Evolutionary conservation across 805 yeast genomes (phyloP), one percentile per base, ranked within the genome.

Genomic region (Komagataella ulmi): DNA sequence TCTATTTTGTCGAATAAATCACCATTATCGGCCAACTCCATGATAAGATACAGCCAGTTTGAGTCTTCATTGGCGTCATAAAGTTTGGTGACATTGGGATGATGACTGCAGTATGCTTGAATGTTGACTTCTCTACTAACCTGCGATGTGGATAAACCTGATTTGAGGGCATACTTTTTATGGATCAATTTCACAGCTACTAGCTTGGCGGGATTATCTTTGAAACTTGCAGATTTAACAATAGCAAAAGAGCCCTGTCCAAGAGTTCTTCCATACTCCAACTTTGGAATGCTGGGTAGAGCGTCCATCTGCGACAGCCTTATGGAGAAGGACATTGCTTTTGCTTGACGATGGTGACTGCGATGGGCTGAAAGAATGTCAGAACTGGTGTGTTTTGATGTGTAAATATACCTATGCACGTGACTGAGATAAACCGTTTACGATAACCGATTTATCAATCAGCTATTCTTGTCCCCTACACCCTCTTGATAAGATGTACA

Each of bases 1-100:
- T 83, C 88, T 54, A 85, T 84, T 63, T 84, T 85, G 58, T 84
- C 90, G 61, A 85, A 85, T 18, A 85, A 61, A 64, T 85, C 93
- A 14, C 93, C 93, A 53, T 87, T 86, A 23, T 74, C 73, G 1
- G 88, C 88, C 53, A 80, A 66, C 58, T 85, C 90, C 73, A 85
- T 67, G 3, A 77, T 77, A 53, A 85, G 72, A 78, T 84, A 84
- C 44, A 78, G 65, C 77, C 83, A 85, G 48, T 72, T 73, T 1
- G 64, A 60, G 54, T 80, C 77, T 3, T 76, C 72, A 5, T 80
- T 81, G 54, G 77, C 75, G 57, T 75, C 80, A 19, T 73, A 64
- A 49, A 82, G 67, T 52, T 70, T 72, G 45, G 84, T 74, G 12
- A 85, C 73, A 58, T 85, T 83, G 17, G 75, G 78, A 60, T 83